phyloP scores from a whole-genome alignment of 805 yeast species.

The Candida odintsovae region DNA sequence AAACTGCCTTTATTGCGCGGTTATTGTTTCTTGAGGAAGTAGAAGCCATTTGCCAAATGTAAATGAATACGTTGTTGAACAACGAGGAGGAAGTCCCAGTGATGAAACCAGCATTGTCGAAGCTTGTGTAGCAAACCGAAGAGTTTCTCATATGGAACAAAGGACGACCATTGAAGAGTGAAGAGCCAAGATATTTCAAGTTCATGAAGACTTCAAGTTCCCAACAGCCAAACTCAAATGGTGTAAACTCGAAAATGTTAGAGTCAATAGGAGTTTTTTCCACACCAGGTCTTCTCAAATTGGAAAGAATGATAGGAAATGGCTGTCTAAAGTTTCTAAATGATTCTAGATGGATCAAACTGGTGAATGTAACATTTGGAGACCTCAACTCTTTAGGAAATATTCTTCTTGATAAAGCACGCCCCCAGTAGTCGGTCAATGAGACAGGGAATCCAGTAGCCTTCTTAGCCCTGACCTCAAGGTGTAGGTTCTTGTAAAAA shows the following conservation, averaged over 20 bases:
- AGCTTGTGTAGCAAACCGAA: conserved; percentile 43
- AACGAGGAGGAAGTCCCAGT: conserved; percentile 61
- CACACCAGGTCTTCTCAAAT: conserved; percentile 32
- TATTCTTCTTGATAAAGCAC: conserved; percentile 46
- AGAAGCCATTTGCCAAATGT: conserved; percentile 33
- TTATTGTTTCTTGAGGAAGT: conserved; percentile 24
- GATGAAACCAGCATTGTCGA: conserved; percentile 54
- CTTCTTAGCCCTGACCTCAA: conserved; percentile 48
- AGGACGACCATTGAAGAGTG: conserved; percentile 38
- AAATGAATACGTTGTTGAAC: conserved; percentile 44
- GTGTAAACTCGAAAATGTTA: conserved; percentile 52
- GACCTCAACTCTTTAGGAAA: conserved; percentile 32
- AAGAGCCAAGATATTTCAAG: conserved; percentile 48
- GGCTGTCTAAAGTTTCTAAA: conserved; percentile 38
- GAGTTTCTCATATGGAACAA: conserved; percentile 18
- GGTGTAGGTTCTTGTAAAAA: conserved; percentile 48
- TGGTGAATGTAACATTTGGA: conserved; percentile 35
- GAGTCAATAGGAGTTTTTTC: conserved; percentile 30
- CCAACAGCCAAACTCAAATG: conserved; percentile 69
- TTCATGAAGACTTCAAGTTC: conserved; percentile 46
- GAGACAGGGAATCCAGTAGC: conserved; percentile 48
- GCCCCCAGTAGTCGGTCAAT: conserved; percentile 65
- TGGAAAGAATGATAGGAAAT: conserved; percentile 42
- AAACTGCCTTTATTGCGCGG: conserved; percentile 31
- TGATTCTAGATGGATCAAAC: conserved; percentile 30